Conservation (phyloP, 371 early-diverging fungal species). For the Circinella minor region DNA sequence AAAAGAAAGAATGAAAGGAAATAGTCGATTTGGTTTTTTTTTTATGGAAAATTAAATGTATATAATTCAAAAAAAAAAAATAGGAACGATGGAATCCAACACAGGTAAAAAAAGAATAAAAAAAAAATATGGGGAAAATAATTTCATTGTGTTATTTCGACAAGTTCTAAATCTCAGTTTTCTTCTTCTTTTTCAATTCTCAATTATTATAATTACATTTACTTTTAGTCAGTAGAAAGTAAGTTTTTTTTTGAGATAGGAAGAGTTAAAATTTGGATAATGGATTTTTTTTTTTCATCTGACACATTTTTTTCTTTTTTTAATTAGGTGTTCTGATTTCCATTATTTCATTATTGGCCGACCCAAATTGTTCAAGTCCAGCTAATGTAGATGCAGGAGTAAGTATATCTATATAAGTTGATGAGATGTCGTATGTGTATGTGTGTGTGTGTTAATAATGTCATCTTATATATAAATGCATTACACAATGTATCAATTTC, state of each 20-base stretch:
- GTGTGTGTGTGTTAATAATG: not conserved
- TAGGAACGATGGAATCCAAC: slow-evolving; percentile 94
- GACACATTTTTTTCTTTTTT: not conserved
- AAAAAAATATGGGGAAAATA: not conserved
- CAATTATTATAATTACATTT: too few species aligned
- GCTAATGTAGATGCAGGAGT: slow-evolving; percentile 85
- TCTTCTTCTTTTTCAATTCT: too few species aligned
- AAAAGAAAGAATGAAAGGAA: not conserved
- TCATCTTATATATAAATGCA: not conserved
- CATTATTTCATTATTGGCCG: slow-evolving; percentile 90
- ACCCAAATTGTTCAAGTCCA: slow-evolving; percentile 96
- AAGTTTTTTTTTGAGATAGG: slow-evolving; percentile 12
- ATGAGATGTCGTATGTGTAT: too few species aligned
- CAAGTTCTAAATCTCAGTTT: too few species aligned
- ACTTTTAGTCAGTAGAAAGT: slow-evolving; percentile 52
- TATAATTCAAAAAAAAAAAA: too few species aligned
- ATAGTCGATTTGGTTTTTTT: too few species aligned
- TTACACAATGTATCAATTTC: too few species aligned
- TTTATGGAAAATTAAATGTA: too few species aligned
- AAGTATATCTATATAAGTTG: slow-evolving; percentile 25
- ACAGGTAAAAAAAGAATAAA: slow-evolving; percentile 55
- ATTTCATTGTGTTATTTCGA: not conserved
- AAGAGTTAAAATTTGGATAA: not conserved
- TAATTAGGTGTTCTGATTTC: slow-evolving; percentile 77
- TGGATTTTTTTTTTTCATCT: not conserved